A percentile compares a stretch with the other conserved stretches of the same genome.
Conservation (phyloP, 2,329 filamentous ascomycete species). For the Sporothrix pallida region DNA sequence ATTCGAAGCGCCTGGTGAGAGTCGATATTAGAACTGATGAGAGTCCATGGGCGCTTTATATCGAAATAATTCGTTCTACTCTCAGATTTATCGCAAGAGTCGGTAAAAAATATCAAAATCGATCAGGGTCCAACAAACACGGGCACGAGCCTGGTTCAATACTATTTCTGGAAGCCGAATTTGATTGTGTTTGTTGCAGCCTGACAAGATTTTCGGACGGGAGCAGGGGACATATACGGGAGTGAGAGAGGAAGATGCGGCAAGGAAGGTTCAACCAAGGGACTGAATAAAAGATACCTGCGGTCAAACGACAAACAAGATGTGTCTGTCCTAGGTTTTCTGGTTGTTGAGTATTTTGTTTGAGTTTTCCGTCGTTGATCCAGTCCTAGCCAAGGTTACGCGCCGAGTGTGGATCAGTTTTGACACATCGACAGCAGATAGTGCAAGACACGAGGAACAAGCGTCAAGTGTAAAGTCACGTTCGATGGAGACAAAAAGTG, state of each 20-base stretch:
- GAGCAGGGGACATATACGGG: constrained; percentile 6
- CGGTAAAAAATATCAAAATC: too few species aligned
- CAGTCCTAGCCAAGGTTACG: not conserved
- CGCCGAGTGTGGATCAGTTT: not conserved
- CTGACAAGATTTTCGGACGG: not conserved
- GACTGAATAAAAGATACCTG: not conserved
- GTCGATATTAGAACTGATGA: not conserved
- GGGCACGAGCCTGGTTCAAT: not conserved
- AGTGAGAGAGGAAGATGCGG: too few species aligned
- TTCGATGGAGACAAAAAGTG: not conserved
- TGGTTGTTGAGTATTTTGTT: not conserved
- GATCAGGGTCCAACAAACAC: not conserved
- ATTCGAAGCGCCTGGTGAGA: not conserved
- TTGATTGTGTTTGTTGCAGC: constrained; percentile 9
- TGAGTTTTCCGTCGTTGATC: not conserved
- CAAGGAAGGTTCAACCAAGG: not conserved
- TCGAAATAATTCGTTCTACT: not conserved
- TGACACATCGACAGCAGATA: not conserved
- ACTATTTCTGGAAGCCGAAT: not conserved
- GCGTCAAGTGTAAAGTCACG: not conserved
- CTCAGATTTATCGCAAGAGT: not conserved
- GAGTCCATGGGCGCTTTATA: not conserved
- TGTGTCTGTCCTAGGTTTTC: not conserved
- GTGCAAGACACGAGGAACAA: constrained; percentile 1
- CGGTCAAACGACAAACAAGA: not conserved